phyloP scores from a whole-genome alignment of 345 rosid species.

The Linum lewisii region DNA sequence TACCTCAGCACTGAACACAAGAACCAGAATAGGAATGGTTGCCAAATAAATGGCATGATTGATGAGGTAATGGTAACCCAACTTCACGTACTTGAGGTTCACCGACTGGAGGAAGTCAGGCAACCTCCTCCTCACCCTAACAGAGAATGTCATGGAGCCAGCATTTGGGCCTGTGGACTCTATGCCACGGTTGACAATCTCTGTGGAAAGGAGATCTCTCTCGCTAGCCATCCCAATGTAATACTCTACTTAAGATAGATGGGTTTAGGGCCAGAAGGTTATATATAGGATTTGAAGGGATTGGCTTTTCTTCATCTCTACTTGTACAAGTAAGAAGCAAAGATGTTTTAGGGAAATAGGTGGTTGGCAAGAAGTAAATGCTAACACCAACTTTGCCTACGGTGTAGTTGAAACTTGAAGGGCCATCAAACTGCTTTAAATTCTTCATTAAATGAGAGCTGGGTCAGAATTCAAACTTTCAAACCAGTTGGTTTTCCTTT shows the following conservation, averaged over 20 bases:
- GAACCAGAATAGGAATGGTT: constrained; percentile 23
- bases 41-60: constrained; percentile 50
- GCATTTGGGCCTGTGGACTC: constrained; percentile 3
- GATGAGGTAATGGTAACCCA: constrained; percentile 59
- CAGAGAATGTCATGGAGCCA: constrained; percentile 3
- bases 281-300: not conserved
- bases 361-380: not conserved
- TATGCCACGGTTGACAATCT: constrained; percentile 2
- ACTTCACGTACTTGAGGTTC: constrained; percentile 60
- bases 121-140: constrained; percentile 14
- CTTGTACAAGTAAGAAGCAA: not conserved
- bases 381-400: not conserved
- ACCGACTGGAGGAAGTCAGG: constrained; percentile 61
- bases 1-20: constrained; percentile 20
- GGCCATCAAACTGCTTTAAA: not conserved
- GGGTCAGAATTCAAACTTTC: not conserved
- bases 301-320: not conserved
- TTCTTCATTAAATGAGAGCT: not conserved
- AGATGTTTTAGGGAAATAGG: not conserved
- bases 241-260: not conserved
- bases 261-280: not conserved
- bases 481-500: not conserved
- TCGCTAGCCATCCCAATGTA: not conserved
- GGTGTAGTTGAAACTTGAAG: not conserved
- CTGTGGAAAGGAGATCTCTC: constrained; percentile 3